Base-by-base conservation (phyloP, 441 rosid genomes). In the Erodium trifolium region DNA sequence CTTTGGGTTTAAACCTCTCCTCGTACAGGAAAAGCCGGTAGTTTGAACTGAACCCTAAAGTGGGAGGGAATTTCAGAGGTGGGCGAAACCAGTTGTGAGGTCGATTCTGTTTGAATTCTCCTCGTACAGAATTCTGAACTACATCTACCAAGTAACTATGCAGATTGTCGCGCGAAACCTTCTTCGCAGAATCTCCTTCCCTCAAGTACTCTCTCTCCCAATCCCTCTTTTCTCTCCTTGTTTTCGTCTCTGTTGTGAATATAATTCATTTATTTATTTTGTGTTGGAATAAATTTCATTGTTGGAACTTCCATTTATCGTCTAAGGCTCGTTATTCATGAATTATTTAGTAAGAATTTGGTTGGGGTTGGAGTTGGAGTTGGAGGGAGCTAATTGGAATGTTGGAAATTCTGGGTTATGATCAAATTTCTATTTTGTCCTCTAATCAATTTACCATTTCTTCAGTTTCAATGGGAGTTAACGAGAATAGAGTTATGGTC, bases 91-190 rank as follows among this genome's bases (percentile, higher is more conserved):
- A 12, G 62, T 55, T 16, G 27, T 27, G 62, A 59, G 63, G 31
- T n/a, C n/a, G n/a, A 8, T 17, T 59, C 31, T 18, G 29, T 57
- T 8, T 13, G 16, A 12, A 47, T 47, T 13, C 16, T 47, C 55
- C 27, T 23, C 27, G 4, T 13, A 57, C 63, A 18, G 63, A 57
- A 18, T 16, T 53, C 19, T 7, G 60, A 53, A 16, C 59, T 13
- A 14, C 59, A 51, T n/a, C 59, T n/a, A 53, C 60, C 2, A 2
- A 19, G 4, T 59, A 77, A 68, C 63, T 5, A 81, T 84, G 88
- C 87, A 82, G 75, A 67, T 77, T 71, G 72, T 84, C 47, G 76
- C 72, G 2, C 80, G 85, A 72, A 83, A 79, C 76, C 78, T 82
- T 39, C 71, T 72, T 71, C 81, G 70, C 45, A 84, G 76, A 79